Evolutionary conservation across 2,329 filamentous ascomycete genomes (phyloP).

Genomic region (Geosmithia morbida): DNA sequence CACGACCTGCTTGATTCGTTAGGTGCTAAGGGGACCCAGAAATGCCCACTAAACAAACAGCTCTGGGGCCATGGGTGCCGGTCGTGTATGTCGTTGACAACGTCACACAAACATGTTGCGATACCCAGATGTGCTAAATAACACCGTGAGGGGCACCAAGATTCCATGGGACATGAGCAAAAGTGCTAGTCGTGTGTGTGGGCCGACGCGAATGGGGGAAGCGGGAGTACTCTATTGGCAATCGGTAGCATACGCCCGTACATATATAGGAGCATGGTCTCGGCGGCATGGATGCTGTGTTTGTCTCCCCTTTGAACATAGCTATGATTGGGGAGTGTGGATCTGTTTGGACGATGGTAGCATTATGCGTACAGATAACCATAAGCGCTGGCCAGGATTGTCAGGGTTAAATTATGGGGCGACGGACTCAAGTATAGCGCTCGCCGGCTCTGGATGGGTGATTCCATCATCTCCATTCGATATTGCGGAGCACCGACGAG

Average conservation of each 20-base stretch:
- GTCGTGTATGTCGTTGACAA: not conserved
- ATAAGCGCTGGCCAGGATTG: not conserved
- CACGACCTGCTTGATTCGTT: constrained; percentile 1
- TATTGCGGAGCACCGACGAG: too few species aligned
- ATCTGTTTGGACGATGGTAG: not conserved
- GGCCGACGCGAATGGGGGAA: too few species aligned
- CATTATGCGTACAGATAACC: not conserved
- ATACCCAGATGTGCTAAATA: not conserved
- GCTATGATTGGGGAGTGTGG: not conserved
- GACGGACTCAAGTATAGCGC: not conserved
- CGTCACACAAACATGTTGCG: not conserved
- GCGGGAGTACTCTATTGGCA: too few species aligned
- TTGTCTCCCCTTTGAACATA: not conserved
- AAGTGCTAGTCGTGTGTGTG: too few species aligned
- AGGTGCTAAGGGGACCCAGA: not conserved
- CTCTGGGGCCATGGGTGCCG: not conserved
- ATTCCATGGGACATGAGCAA: too few species aligned
- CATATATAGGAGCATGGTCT: too few species aligned
- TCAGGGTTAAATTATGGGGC: not conserved
- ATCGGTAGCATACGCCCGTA: too few species aligned
- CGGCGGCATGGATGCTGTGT: not conserved
- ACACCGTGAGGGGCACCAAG: too few species aligned
- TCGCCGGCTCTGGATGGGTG: not conserved
- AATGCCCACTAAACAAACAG: not conserved
- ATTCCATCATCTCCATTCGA: not conserved